These are phyloP conservation scores for Barbatosphaeria neglecta DNA, from an alignment of 495 filamentous ascomycete genomes.

Conservation along the genomic window DNA sequence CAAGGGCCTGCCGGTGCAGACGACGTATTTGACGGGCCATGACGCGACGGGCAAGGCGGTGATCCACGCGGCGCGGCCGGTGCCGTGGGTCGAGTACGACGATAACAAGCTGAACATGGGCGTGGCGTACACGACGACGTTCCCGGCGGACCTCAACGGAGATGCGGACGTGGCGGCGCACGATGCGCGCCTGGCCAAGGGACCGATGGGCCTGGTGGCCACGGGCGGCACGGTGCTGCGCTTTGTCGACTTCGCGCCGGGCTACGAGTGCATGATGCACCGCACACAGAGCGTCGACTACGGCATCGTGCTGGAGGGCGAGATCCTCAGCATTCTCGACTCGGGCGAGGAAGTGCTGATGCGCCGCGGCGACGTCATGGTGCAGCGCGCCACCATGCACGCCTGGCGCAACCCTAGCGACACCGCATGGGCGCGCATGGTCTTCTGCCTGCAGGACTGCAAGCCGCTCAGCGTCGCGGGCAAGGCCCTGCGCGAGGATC, in stretches of 20 bases:
- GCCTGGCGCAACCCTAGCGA: slow-evolving; percentile 49
- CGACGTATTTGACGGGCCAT: slow-evolving; percentile 25
- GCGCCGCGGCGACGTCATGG: slow-evolving; percentile 48
- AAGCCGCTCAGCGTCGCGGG: slow-evolving; percentile 32
- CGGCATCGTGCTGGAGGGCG: slow-evolving; percentile 65
- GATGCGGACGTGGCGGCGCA: slow-evolving; percentile 40
- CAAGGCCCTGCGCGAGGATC: slow-evolving; percentile 36
- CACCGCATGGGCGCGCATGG: slow-evolving; percentile 24
- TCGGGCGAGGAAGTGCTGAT: slow-evolving; percentile 38
- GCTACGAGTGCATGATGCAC: slow-evolving; percentile 49
- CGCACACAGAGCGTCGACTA: slow-evolving; percentile 65
- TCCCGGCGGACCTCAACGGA: slow-evolving; percentile 39
- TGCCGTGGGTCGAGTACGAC: slow-evolving; percentile 17
- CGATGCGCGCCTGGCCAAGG: slow-evolving; percentile 14
- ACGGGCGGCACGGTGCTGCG: slow-evolving; percentile 45
- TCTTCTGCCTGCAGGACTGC: slow-evolving; percentile 21
- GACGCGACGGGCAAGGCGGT: slow-evolving; percentile 24
- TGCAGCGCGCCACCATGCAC: slow-evolving; percentile 61
- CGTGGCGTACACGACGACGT: slow-evolving; percentile 40
- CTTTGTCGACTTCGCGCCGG: slow-evolving; percentile 50
- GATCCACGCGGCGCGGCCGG: slow-evolving; percentile 18
- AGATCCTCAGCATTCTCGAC: slow-evolving; percentile 20
- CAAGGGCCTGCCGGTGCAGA: background rate
- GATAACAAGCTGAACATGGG: slow-evolving; percentile 19
- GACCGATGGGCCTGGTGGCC: slow-evolving; percentile 32